phyloP scores from a whole-genome alignment of 2,329 filamentous ascomycete genomes.

The Fonsecaea nubica region DNA sequence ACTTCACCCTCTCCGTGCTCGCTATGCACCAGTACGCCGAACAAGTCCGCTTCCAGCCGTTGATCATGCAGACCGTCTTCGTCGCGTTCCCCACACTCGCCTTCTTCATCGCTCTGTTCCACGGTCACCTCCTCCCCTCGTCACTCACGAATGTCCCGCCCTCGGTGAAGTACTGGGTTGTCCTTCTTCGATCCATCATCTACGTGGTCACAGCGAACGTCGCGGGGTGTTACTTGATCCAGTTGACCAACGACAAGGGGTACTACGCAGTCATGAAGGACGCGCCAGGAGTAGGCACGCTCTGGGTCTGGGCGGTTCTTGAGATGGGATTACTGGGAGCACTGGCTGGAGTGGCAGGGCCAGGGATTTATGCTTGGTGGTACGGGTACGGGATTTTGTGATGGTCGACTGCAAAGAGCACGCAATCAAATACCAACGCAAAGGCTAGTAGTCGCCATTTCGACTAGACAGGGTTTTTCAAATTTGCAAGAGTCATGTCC shows the following conservation, averaged over 20 bases:
- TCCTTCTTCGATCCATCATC: slow-evolving; percentile 50
- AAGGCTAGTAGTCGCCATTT: background rate
- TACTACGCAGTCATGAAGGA: slow-evolving; percentile 92
- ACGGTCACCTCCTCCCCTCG: slow-evolving; percentile 52
- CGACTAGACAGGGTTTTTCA: background rate
- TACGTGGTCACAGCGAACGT: slow-evolving; percentile 68
- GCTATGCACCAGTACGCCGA: slow-evolving; percentile 56
- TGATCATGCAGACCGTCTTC: slow-evolving; percentile 46
- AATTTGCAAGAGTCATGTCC: background rate
- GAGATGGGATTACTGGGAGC: slow-evolving; percentile 78
- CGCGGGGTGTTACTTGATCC: slow-evolving; percentile 79
- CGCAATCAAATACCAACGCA: background rate
- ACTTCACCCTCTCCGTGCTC: slow-evolving; percentile 54
- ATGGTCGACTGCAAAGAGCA: background rate
- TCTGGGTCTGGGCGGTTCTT: slow-evolving; percentile 93
- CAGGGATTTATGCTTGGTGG: slow-evolving; percentile 61
- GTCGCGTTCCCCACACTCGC: slow-evolving; percentile 52
- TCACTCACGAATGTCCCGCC: slow-evolving; percentile 16
- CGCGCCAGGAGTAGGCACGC: slow-evolving; percentile 82
- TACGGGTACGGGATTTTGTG: slow-evolving; percentile 59
- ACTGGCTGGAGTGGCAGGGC: slow-evolving; percentile 59
- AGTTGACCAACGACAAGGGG: slow-evolving; percentile 77
- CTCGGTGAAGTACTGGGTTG: slow-evolving; percentile 16
- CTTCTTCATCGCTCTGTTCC: slow-evolving; percentile 53
- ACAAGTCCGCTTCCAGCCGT: slow-evolving; percentile 34